Conservation (phyloP, 495 filamentous ascomycete genomes). For the Tuber magnatum region DNA sequence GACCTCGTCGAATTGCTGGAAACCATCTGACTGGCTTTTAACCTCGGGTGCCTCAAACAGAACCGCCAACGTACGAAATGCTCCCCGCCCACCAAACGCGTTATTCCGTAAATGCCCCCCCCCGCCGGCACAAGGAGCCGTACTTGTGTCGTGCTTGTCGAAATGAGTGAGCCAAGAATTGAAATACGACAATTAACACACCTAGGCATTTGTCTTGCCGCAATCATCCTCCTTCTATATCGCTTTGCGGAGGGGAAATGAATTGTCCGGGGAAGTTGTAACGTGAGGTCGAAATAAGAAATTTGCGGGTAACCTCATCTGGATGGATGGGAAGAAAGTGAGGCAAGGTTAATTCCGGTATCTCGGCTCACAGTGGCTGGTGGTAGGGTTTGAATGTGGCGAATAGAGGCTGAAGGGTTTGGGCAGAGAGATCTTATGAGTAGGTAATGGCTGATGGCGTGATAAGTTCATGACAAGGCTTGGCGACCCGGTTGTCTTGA, state of each 20-base stretch:
- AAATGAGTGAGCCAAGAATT: slow-evolving; percentile 25
- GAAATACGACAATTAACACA: slow-evolving; percentile 20
- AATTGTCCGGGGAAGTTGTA: neutral
- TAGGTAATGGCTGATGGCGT: too few relatives aligned
- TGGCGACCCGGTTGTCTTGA: too few relatives aligned
- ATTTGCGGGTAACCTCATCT: neutral
- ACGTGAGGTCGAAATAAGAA: slow-evolving; percentile 4
- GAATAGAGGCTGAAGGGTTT: neutral
- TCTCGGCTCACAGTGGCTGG: neutral
- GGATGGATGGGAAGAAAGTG: neutral
- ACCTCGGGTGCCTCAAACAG: neutral
- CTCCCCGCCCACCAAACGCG: neutral
- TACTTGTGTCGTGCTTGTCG: slow-evolving; percentile 15
- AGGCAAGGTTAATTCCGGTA: neutral
- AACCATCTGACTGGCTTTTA: neutral
- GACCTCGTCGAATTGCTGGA: too few relatives aligned
- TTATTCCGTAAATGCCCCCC: neutral
- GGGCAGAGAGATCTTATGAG: too few relatives aligned
- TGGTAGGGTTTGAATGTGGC: neutral
- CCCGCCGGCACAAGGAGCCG: slow-evolving; percentile 5
- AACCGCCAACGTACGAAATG: slow-evolving; percentile 3
- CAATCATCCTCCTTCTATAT: slow-evolving; percentile 21
- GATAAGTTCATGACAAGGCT: too few relatives aligned
- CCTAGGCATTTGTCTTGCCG: slow-evolving; percentile 14
- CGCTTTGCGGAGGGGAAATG: neutral